phyloP scores from a whole-genome alignment of 306 rosid genomes.

The Sesbania bispinosa region DNA sequence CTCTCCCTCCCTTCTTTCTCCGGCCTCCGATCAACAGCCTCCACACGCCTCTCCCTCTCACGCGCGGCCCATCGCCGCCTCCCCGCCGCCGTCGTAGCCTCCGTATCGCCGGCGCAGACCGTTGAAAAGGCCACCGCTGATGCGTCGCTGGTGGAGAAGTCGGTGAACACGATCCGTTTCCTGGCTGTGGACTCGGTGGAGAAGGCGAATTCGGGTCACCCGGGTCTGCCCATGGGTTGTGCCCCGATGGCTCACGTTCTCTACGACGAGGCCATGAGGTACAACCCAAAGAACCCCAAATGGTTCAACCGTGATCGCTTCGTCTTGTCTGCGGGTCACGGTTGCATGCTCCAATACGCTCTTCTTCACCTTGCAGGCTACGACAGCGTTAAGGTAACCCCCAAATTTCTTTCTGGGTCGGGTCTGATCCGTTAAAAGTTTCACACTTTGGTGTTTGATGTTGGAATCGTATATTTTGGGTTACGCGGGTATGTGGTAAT shows the following conservation, averaged over 20 bases:
- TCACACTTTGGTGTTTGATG: neutral
- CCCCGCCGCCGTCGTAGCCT: conserved; percentile 35
- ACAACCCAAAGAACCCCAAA: conserved; percentile 83
- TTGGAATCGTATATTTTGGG: neutral
- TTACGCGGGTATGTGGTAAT: neutral
- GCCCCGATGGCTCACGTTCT: conserved; percentile 94
- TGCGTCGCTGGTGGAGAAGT: conserved; percentile 61
- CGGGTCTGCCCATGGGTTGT: conserved; percentile 97
- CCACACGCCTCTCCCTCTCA: neutral
- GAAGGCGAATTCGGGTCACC: conserved; percentile 96
- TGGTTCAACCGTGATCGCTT: conserved; percentile 99
- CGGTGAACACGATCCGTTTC: conserved; percentile 91
- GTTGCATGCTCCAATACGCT: conserved; percentile 95
- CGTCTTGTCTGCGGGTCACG: conserved; percentile 94
- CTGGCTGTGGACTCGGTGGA: conserved; percentile 82
- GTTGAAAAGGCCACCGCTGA: conserved; percentile 55
- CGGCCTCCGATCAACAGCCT: no score
- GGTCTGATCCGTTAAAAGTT: neutral
- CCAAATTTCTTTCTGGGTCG: neutral
- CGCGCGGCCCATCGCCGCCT: neutral
- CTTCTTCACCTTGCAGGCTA: conserved; percentile 93
- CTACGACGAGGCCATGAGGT: conserved; percentile 84
- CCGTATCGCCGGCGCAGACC: conserved; percentile 48
- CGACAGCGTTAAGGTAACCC: conserved; percentile 70
- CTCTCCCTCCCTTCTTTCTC: conserved; percentile 32